phyloP scores from a whole-genome alignment of 306 rosid species.

The Astragalus glycyphyllos region DNA sequence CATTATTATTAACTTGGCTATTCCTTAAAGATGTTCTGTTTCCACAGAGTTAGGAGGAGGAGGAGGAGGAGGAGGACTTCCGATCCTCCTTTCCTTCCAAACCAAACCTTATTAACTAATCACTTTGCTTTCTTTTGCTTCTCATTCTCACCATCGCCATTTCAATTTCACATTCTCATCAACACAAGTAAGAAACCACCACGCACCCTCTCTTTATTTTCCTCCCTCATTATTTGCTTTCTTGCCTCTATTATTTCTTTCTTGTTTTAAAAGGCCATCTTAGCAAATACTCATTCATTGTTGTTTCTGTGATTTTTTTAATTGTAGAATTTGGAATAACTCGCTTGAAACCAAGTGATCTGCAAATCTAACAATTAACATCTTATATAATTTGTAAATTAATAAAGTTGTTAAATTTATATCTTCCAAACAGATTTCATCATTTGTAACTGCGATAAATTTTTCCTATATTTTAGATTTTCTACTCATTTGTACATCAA shows the following conservation, averaged over 20 bases:
- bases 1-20: background rate
- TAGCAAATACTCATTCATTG: background rate
- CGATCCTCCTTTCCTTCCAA: background rate
- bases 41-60: background rate
- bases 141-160: constrained; percentile 11
- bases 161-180: background rate
- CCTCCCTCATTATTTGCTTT: background rate
- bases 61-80: background rate
- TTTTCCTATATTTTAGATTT: background rate
- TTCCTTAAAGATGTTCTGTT: constrained; percentile 7
- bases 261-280: background rate
- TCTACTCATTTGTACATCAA: constrained; percentile 6
- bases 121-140: background rate
- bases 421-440: background rate
- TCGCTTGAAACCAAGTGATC: constrained; percentile 2
- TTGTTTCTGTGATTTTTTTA: background rate
- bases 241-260: background rate
- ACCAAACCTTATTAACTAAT: background rate
- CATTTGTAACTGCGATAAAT: background rate
- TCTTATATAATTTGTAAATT: background rate
- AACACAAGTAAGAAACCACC: constrained; percentile 9
- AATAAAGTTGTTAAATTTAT: constrained; percentile 1
- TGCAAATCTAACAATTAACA: constrained; percentile 4
- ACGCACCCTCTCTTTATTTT: background rate
- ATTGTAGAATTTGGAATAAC: background rate